phyloP scores from a whole-genome alignment of 495 filamentous ascomycete genomes.

The Ascobolus immersus region DNA sequence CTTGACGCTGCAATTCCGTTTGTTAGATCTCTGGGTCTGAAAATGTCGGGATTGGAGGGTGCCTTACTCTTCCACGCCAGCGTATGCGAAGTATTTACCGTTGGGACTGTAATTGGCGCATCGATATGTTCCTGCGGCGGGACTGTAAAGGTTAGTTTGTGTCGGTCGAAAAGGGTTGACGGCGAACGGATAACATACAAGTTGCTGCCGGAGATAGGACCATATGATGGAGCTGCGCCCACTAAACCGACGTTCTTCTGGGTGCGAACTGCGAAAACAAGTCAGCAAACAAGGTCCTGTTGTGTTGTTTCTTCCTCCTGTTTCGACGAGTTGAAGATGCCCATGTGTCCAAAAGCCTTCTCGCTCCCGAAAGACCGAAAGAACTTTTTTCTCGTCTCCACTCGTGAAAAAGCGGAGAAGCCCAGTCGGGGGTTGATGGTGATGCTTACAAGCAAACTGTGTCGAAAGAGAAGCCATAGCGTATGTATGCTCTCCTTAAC shows the following conservation, averaged over 20 bases:
- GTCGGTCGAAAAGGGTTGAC: slow-evolving; percentile 9
- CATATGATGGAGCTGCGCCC: slow-evolving; percentile 71
- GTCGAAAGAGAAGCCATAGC: too few species aligned
- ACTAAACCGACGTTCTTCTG: slow-evolving; percentile 85
- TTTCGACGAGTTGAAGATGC: background rate
- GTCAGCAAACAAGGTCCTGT: slow-evolving; percentile 3
- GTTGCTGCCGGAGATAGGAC: slow-evolving; percentile 55
- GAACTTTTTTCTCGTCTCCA: slow-evolving; percentile 5
- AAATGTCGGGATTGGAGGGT: background rate
- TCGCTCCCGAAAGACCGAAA: background rate
- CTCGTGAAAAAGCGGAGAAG: too few species aligned
- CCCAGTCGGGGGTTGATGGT: background rate
- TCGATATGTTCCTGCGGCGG: slow-evolving; percentile 68
- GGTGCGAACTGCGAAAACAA: slow-evolving; percentile 34
- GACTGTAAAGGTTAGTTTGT: slow-evolving; percentile 18
- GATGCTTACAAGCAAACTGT: slow-evolving; percentile 16
- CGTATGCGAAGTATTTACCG: slow-evolving; percentile 88
- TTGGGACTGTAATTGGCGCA: slow-evolving; percentile 87
- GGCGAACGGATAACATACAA: slow-evolving; percentile 20
- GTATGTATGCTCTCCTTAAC: too few species aligned
- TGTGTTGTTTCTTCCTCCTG: background rate
- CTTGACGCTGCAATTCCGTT: slow-evolving; percentile 31
- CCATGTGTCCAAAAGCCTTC: slow-evolving; percentile 1
- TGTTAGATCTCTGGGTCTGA: slow-evolving; percentile 8
- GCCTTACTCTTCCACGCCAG: slow-evolving; percentile 50